Evolutionary conservation across 164 flowering plant species (phyloP).

Genomic region (Kalanchoe fedtschenkoi): DNA sequence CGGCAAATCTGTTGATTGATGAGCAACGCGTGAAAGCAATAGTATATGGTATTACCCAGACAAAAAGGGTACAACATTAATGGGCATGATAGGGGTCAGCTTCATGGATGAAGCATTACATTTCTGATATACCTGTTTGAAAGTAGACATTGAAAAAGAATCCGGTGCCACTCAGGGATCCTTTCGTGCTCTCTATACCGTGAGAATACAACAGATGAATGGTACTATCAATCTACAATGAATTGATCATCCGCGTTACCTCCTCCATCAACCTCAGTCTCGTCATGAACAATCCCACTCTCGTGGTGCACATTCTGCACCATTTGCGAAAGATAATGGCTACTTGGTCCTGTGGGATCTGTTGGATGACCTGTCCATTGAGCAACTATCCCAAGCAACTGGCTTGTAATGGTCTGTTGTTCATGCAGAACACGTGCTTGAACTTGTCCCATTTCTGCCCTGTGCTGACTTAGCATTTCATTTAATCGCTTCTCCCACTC

Average conservation of each 20-base stretch:
- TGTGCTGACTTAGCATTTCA: constrained; percentile 56
- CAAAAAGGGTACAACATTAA: no score
- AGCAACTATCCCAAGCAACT: constrained; percentile 64
- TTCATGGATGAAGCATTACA: no score
- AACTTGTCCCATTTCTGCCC: constrained; percentile 67
- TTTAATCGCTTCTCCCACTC: constrained; percentile 85
- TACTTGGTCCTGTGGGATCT: constrained; percentile 58
- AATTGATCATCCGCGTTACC: constrained; percentile 86
- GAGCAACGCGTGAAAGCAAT: no score
- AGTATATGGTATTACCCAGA: no score
- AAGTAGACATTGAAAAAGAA: no score
- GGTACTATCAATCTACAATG: constrained; percentile 61
- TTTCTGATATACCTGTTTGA: no score
- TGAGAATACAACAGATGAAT: background rate
- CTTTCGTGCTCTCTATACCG: background rate
- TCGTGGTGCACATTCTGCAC: constrained; percentile 82
- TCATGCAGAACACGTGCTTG: constrained; percentile 73
- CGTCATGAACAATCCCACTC: constrained; percentile 73
- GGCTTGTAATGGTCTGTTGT: constrained; percentile 62
- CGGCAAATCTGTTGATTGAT: no score
- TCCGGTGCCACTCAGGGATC: background rate
- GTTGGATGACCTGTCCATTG: constrained; percentile 79
- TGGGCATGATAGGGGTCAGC: no score
- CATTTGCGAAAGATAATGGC: constrained; percentile 80
- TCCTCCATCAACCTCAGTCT: constrained; percentile 57